phyloP scores from a whole-genome alignment of 352 stramenopile genomes.

The Pythium volutum region DNA sequence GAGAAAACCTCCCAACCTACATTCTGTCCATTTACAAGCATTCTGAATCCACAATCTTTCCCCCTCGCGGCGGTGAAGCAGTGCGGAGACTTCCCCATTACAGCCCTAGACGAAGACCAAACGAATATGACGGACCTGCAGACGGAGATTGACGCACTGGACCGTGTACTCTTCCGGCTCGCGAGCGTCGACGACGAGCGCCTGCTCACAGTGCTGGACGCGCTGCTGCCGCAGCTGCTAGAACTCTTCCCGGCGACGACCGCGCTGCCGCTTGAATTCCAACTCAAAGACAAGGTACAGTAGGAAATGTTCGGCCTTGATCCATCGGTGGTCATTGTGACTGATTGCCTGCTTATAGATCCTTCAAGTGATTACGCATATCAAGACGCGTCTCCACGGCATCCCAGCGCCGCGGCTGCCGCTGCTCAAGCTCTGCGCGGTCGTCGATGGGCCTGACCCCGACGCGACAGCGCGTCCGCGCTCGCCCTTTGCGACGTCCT shows the following conservation, averaged over 20 bases:
- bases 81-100: background rate
- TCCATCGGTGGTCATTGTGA: background rate
- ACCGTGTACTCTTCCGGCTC: conserved; percentile 77
- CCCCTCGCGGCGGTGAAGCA: background rate
- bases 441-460: conserved; percentile 28
- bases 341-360: conserved; percentile 33
- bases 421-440: conserved; percentile 40
- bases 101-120: background rate
- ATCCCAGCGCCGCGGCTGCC: conserved; percentile 45
- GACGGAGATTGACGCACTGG: conserved; percentile 61
- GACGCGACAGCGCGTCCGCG: background rate
- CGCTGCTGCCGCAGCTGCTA: conserved; percentile 65
- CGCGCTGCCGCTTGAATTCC: conserved; percentile 31
- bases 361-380: conserved; percentile 63
- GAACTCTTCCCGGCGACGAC: conserved; percentile 50
- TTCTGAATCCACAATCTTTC: conserved; percentile 4
- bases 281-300: conserved; percentile 74
- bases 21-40: conserved; percentile 3
- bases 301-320: too few species aligned
- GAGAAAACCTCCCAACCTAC: conserved; percentile 1
- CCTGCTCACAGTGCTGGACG: conserved; percentile 56
- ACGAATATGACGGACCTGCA: conserved; percentile 27
- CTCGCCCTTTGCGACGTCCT: conserved; percentile 56
- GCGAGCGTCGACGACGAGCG: conserved; percentile 66
- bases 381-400: conserved; percentile 71